Conservation (phyloP, 2,329 filamentous ascomycete species). For the Colletotrichum caudatum region DNA sequence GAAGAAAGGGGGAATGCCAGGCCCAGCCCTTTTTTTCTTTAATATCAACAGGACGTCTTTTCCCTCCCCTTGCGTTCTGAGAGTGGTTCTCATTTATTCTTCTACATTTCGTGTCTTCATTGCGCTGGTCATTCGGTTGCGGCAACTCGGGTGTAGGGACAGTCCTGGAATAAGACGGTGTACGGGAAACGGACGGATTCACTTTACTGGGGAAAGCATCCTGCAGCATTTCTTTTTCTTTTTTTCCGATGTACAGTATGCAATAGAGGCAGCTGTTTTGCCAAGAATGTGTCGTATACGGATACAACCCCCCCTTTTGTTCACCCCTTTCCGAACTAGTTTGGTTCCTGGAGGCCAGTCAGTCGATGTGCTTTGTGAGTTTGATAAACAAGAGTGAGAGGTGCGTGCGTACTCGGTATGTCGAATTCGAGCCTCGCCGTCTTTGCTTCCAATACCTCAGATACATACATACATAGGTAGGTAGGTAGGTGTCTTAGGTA, state of each 20-base stretch:
- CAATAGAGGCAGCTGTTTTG: slow-evolving; percentile 42
- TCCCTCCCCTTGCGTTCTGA: neutral
- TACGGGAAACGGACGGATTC: slow-evolving; percentile 38
- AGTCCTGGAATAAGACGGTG: slow-evolving; percentile 41
- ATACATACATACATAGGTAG: too few relatives aligned
- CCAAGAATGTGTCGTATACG: slow-evolving; percentile 25
- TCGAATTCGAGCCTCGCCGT: neutral
- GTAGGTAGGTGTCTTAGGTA: too few relatives aligned
- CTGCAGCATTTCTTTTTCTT: slow-evolving; percentile 35
- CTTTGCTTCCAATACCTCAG: too few relatives aligned
- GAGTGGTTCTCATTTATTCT: slow-evolving; percentile 15
- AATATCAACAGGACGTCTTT: slow-evolving; percentile 41
- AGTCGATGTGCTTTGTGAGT: neutral
- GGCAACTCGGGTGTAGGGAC: slow-evolving; percentile 40
- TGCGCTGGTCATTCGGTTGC: slow-evolving; percentile 39
- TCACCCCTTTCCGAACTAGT: neutral
- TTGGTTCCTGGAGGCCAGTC: neutral
- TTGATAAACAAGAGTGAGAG: neutral
- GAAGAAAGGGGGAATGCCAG: slow-evolving; percentile 32
- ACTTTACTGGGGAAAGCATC: slow-evolving; percentile 39
- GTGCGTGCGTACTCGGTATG: neutral
- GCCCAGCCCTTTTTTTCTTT: slow-evolving; percentile 35
- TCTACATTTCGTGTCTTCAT: slow-evolving; percentile 40
- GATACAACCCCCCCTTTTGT: neutral
- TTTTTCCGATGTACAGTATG: slow-evolving; percentile 41